Conservation (phyloP, 495 filamentous ascomycete species). For the Parathielavia appendiculata region DNA sequence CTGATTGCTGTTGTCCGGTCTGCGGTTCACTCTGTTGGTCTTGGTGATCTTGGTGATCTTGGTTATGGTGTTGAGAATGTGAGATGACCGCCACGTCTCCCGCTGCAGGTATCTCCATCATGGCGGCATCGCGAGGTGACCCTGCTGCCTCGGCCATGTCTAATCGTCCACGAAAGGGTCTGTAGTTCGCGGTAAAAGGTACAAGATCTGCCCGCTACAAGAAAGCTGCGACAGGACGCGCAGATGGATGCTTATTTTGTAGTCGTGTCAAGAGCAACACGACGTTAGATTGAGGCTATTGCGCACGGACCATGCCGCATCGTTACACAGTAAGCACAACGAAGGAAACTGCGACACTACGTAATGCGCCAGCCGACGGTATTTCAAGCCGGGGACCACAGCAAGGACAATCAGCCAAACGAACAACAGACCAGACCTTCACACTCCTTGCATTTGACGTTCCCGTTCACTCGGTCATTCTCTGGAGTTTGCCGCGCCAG, state of each 20-base stretch:
- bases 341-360: background rate
- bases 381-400: constrained; percentile 3
- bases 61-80: background rate
- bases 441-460: background rate
- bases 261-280: constrained; percentile 3
- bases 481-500: too few species aligned
- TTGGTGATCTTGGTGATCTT: background rate
- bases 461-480: background rate
- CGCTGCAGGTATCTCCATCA: background rate
- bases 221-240: constrained; percentile 18
- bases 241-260: constrained; percentile 26
- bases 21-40: background rate
- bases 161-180: background rate
- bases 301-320: background rate
- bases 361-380: constrained; percentile 8
- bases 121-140: background rate
- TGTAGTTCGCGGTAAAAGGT: background rate
- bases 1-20: background rate
- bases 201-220: constrained; percentile 21
- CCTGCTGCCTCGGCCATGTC: constrained; percentile 4
- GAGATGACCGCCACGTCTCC: background rate
- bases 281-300: constrained; percentile 4
- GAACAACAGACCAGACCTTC: constrained; percentile 10
- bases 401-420: background rate
- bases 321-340: background rate